Percentiles rank a stretch among this genome's conserved stretches.
Conservation (phyloP, 345 rosid species). For the Ricinus communis region DNA sequence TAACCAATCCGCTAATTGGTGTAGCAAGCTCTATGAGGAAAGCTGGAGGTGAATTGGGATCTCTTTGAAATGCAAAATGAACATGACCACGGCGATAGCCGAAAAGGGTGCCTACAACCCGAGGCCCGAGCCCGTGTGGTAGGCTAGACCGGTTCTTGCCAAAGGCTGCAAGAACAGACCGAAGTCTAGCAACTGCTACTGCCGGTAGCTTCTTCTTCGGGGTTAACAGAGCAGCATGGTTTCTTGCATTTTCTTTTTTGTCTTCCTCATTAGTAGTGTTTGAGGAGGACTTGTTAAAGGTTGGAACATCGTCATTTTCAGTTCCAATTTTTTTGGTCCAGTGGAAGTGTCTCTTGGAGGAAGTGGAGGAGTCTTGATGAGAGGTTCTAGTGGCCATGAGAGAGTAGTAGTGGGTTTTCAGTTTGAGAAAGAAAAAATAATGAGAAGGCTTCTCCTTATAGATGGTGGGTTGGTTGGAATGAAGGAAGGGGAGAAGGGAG, state of each 20-base stretch:
- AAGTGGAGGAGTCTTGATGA: slow-evolving; percentile 51
- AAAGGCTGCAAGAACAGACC: slow-evolving; percentile 62
- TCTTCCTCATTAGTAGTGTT: slow-evolving; percentile 22
- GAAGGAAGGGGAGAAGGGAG: too few relatives aligned
- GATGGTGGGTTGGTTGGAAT: neutral
- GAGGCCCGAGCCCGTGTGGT: slow-evolving; percentile 48
- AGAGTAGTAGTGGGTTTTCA: neutral
- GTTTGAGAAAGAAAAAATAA: slow-evolving; percentile 11
- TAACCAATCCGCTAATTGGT: slow-evolving; percentile 78
- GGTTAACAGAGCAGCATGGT: slow-evolving; percentile 32
- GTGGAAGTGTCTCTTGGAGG: slow-evolving; percentile 69
- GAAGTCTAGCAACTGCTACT: slow-evolving; percentile 73
- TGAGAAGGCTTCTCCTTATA: slow-evolving; percentile 17
- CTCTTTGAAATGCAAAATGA: slow-evolving; percentile 86
- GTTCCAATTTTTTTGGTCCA: slow-evolving; percentile 77
- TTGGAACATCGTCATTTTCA: slow-evolving; percentile 49
- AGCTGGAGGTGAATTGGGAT: slow-evolving; percentile 76
- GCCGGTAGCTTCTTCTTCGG: slow-evolving; percentile 69
- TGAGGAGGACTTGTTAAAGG: slow-evolving; percentile 31
- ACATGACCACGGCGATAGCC: slow-evolving; percentile 90
- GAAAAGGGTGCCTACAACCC: slow-evolving; percentile 89
- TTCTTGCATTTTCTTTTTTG: slow-evolving; percentile 19
- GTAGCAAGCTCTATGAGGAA: slow-evolving; percentile 86
- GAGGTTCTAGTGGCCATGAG: slow-evolving; percentile 30
- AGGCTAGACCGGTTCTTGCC: slow-evolving; percentile 48